Percentiles rank a stretch among this genome's conserved stretches.
Conservation (phyloP, 768 basidiomycete species). For the Phylloporus sp. region DNA sequence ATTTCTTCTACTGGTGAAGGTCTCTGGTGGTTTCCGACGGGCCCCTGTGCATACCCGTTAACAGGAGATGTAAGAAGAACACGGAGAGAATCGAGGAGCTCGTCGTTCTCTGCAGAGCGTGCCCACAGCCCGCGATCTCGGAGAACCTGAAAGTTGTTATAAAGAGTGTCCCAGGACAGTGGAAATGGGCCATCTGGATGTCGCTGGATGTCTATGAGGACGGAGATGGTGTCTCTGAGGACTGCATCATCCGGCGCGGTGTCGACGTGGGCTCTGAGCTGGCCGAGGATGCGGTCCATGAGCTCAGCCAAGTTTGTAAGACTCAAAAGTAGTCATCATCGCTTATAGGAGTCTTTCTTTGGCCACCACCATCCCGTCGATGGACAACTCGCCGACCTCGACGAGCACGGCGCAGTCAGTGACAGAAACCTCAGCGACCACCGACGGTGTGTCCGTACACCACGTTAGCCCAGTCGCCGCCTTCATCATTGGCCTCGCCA, state of each 20-base stretch:
- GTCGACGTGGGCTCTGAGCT: conserved; percentile 16
- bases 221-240: conserved; percentile 20
- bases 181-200: conserved; percentile 15
- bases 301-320: not conserved
- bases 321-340: not conserved
- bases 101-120: conserved; percentile 22
- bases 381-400: conserved; percentile 17
- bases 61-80: conserved; percentile 10
- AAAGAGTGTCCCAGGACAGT: conserved; percentile 24
- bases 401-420: conserved; percentile 14
- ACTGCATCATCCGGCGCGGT: conserved; percentile 10
- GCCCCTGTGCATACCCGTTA: not conserved
- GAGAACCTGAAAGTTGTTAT: conserved; percentile 19
- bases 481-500: conserved; percentile 82
- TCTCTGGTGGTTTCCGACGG: not conserved
- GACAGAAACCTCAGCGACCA: conserved; percentile 11
- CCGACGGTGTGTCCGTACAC: conserved; percentile 30
- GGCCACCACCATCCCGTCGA: conserved; percentile 11
- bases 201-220: conserved; percentile 20
- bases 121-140: conserved; percentile 26
- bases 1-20: conserved; percentile 5
- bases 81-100: conserved; percentile 26
- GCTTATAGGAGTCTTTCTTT: conserved; percentile 18
- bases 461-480: conserved; percentile 57
- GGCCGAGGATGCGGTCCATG: conserved; percentile 29